Conservation (phyloP, 768 basidiomycete species). For the Jaapia argillacea region DNA sequence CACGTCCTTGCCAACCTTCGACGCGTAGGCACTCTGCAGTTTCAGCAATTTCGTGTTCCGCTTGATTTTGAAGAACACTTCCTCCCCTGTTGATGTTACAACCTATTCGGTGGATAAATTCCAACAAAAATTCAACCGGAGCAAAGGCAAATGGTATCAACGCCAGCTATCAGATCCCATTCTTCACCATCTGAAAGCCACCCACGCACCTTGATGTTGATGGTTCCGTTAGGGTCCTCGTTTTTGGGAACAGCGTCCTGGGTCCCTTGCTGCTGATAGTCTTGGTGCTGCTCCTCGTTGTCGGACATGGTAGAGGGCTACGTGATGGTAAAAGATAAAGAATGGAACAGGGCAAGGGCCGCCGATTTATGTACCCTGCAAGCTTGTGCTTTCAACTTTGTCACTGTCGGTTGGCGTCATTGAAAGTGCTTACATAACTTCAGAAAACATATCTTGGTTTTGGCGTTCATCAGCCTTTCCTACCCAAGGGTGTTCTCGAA, state of each 20-base stretch:
- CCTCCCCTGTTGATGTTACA: conserved; percentile 65
- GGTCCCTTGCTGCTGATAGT: conserved; percentile 16
- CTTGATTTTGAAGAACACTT: conserved; percentile 98
- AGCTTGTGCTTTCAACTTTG: background rate
- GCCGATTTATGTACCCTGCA: background rate
- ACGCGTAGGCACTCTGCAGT: conserved; percentile 86
- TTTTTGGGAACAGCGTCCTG: conserved; percentile 34
- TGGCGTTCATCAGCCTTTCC: too few relatives aligned
- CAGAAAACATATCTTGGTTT: background rate
- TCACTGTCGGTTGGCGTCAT: background rate
- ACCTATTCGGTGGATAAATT: conserved; percentile 35
- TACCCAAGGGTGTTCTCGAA: too few relatives aligned
- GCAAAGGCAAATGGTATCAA: background rate
- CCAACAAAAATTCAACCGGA: background rate
- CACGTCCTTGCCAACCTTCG: conserved; percentile 87
- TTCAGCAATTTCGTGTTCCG: conserved; percentile 87
- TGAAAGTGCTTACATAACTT: background rate
- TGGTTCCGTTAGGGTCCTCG: conserved; percentile 53
- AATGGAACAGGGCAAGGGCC: background rate
- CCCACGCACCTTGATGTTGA: conserved; percentile 71
- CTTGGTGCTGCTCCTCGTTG: conserved; percentile 26
- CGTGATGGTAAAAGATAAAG: background rate
- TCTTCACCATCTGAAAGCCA: too few relatives aligned
- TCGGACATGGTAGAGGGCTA: conserved; percentile 42
- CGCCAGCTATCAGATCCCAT: background rate